Conservation (phyloP, 345 rosid genomes). For the Bruguiera gymnorhiza region DNA sequence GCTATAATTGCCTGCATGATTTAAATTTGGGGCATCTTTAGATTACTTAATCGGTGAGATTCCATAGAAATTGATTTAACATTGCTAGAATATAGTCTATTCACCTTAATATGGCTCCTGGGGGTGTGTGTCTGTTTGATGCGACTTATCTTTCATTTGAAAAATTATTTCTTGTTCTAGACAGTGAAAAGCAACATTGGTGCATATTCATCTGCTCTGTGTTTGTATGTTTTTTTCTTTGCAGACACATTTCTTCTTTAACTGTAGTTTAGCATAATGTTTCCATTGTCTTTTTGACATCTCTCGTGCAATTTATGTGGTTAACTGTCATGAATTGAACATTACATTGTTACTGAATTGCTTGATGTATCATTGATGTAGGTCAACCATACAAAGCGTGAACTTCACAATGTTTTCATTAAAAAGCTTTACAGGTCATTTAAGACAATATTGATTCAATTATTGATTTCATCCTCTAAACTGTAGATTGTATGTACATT, state of each 20-base stretch:
- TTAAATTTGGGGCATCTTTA: no score
- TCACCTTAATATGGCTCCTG: no score
- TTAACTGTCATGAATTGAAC: not conserved
- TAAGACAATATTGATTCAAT: not conserved
- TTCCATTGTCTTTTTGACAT: not conserved
- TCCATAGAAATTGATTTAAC: no score
- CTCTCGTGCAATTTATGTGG: not conserved
- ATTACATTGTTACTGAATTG: not conserved
- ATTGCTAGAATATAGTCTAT: no score
- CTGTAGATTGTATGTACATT: not conserved
- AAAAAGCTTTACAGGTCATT: constrained; percentile 90
- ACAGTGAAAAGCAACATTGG: no score
- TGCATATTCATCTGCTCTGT: no score
- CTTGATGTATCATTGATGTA: constrained; percentile 17
- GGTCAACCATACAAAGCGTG: constrained; percentile 97
- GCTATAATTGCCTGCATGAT: no score
- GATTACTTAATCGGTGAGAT: no score
- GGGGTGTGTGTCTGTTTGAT: no score
- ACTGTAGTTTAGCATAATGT: not conserved
- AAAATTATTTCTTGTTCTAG: no score
- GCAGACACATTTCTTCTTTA: not conserved
- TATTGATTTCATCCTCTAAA: not conserved
- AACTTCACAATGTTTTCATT: constrained; percentile 90
- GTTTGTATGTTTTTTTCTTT: no score
- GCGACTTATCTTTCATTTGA: no score